These are phyloP conservation scores for Gracilaria gracilis DNA, from an alignment of 23 red algal species.

Conservation along the genomic window DNA sequence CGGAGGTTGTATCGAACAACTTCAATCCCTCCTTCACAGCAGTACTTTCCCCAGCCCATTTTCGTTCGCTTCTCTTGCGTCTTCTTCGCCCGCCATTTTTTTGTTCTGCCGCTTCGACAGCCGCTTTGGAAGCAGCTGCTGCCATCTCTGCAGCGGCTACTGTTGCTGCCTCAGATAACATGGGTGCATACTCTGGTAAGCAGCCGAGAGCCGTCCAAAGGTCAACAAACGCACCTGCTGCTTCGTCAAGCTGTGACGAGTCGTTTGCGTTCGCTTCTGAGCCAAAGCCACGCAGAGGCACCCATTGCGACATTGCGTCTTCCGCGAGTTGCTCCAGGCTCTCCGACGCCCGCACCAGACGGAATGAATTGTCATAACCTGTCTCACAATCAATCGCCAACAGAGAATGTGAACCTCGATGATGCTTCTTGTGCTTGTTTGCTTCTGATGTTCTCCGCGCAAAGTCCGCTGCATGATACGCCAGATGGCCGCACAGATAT, in stretches of 20 bases:
- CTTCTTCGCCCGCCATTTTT: constrained; percentile 35
- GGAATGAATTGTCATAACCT: constrained; percentile 56
- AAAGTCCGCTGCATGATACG: constrained; percentile 38
- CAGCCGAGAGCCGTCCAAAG: constrained; percentile 75
- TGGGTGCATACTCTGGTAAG: constrained; percentile 79
- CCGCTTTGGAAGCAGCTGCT: constrained; percentile 50
- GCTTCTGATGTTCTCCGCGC: constrained; percentile 29
- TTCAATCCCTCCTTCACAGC: constrained; percentile 55
- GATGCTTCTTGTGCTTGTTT: not conserved
- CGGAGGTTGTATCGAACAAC: constrained; percentile 72
- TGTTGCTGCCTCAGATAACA: constrained; percentile 80
- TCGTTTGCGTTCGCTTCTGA: constrained; percentile 5
- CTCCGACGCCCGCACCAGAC: constrained; percentile 66
- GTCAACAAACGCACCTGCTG: constrained; percentile 70
- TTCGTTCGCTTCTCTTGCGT: constrained; percentile 30
- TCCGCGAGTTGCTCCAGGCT: constrained; percentile 70
- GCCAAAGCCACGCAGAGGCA: constrained; percentile 66
- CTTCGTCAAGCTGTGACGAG: constrained; percentile 30
- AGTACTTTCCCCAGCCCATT: constrained; percentile 6
- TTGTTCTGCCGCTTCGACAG: constrained; percentile 55
- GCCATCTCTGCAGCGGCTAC: constrained; percentile 82
- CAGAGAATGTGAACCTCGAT: not conserved
- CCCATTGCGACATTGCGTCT: constrained; percentile 80
- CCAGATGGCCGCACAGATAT: constrained; percentile 61
- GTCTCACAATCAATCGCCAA: constrained; percentile 1